Evolutionary conservation across 352 stramenopile genomes (phyloP), one percentile per base, ranked within the genome.

Genomic region (Pythium graminicola): DNA sequence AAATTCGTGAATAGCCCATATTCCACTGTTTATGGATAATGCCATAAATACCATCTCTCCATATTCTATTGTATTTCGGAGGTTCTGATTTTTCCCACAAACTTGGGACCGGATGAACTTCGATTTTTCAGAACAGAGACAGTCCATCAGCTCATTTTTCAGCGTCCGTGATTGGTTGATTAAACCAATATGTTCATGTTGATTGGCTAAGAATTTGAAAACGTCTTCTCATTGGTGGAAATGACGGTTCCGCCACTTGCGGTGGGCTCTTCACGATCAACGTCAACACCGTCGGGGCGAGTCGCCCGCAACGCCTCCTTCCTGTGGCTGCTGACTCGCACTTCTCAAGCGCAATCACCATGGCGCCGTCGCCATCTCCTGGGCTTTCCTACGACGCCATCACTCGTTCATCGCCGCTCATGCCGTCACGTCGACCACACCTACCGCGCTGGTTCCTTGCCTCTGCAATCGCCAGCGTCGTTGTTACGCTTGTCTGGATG

Each of bases 371-470:
- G 23, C 29, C 45, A 14, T 14, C 31, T 40, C 44, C 44, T 3
- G 24, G 28, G 1, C 11, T 22, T 31, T 54, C 46, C 13, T 58
- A 58, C 41, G 20, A 58, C 28, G 50, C 23, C 38, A 22, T 53
- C 23, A 26, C 50, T 19, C 14, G 9, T 27, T 39, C 17, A 10
- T 33, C 19, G 32, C 23, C 38, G 4, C n/a, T 32, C 11, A 22
- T 36, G 22, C 22, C 24, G 23, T 14, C 31, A 28, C 29, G 17
- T 8, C 55, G 20, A 9, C 6, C 29, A 26, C 56, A 58, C 22
- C 68, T 86, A 24, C 78, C 78, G 33, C 62, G 60, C 28, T 89
- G 73, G 78, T 89, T 89, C 52, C 48, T 79, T 2, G 28, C 55
- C 7, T 50, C 65, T 10, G 65, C 72, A 8, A 41, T 65, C 41